A percentile compares a stretch with the other conserved stretches of the same genome.
These are phyloP conservation scores for Heritiera littoralis DNA, from an alignment of 345 rosid genomes.

Conservation along the genomic window DNA sequence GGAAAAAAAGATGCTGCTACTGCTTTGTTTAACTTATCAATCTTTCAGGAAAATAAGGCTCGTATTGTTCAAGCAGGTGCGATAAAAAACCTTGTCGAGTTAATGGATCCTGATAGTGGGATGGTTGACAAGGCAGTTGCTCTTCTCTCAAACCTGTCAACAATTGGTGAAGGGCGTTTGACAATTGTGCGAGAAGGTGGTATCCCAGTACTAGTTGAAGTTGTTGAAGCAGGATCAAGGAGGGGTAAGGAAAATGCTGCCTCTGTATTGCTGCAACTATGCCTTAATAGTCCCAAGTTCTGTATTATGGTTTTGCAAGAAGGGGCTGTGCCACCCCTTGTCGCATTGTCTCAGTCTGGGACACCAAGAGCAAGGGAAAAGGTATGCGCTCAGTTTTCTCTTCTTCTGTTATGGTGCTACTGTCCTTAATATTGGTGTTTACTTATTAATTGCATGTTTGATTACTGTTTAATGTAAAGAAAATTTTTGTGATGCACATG, in stretches of 20 bases:
- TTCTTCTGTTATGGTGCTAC: no score
- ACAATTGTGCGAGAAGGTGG: constrained; percentile 78
- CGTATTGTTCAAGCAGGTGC: constrained; percentile 96
- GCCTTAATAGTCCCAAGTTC: constrained; percentile 75
- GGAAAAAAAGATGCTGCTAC: constrained; percentile 95
- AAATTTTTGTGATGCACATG: background rate
- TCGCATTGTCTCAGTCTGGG: constrained; percentile 89
- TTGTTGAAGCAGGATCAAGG: constrained; percentile 78
- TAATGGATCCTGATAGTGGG: constrained; percentile 66
- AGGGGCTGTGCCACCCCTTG: constrained; percentile 97
- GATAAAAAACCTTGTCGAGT: constrained; percentile 70
- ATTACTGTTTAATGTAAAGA: background rate
- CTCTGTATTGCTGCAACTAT: constrained; percentile 75
- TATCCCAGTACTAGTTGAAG: constrained; percentile 73
- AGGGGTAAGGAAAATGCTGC: constrained; percentile 96
- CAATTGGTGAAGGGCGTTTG: constrained; percentile 74
- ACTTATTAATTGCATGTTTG: background rate
- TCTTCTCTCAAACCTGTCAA: constrained; percentile 82
- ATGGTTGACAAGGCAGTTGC: constrained; percentile 96
- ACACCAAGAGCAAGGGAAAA: constrained; percentile 94
- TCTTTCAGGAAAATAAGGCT: constrained; percentile 88
- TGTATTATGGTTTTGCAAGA: constrained; percentile 90
- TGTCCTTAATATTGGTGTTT: background rate
- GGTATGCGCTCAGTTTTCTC: constrained; percentile 39
- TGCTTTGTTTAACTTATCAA: constrained; percentile 89